phyloP scores from a whole-genome alignment of 257 asterid species.

The Plantago ovata region DNA sequence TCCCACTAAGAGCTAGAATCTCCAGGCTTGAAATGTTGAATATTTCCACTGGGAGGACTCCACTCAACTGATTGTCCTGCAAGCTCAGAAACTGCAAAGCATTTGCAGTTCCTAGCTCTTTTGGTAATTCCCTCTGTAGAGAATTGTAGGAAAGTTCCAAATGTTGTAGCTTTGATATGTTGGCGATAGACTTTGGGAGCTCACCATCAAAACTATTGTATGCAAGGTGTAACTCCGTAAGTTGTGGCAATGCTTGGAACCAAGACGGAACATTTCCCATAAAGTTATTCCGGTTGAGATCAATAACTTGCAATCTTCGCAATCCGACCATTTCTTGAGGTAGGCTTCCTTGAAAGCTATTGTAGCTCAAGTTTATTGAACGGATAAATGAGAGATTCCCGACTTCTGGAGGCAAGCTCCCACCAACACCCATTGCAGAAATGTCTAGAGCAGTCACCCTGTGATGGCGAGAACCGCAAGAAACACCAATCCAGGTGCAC shows the following conservation, averaged over 20 bases:
- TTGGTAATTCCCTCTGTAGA: slow-evolving; percentile 18
- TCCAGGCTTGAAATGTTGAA: slow-evolving; percentile 25
- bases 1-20: not conserved
- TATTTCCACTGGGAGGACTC: slow-evolving; percentile 20
- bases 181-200: slow-evolving; percentile 18
- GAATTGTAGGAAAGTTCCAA: slow-evolving; percentile 20
- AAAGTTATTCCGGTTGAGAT: slow-evolving; percentile 14
- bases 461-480: slow-evolving; percentile 28
- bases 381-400: slow-evolving; percentile 34
- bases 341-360: slow-evolving; percentile 24
- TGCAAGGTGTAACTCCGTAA: slow-evolving; percentile 6
- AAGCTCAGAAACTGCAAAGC: not conserved
- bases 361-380: slow-evolving; percentile 25
- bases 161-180: slow-evolving; percentile 14
- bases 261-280: slow-evolving; percentile 16
- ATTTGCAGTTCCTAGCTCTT: slow-evolving; percentile 10
- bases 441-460: slow-evolving; percentile 29
- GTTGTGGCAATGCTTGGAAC: slow-evolving; percentile 12
- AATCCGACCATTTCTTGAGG: slow-evolving; percentile 21
- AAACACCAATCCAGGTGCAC: slow-evolving; percentile 35
- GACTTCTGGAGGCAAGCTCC: slow-evolving; percentile 26
- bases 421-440: slow-evolving; percentile 18
- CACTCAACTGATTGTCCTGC: slow-evolving; percentile 6
- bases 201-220: slow-evolving; percentile 20
- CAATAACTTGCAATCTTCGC: slow-evolving; percentile 19